Base-by-base conservation (phyloP, 2,329 filamentous ascomycete genomes). In the Fusarium sacchari region DNA sequence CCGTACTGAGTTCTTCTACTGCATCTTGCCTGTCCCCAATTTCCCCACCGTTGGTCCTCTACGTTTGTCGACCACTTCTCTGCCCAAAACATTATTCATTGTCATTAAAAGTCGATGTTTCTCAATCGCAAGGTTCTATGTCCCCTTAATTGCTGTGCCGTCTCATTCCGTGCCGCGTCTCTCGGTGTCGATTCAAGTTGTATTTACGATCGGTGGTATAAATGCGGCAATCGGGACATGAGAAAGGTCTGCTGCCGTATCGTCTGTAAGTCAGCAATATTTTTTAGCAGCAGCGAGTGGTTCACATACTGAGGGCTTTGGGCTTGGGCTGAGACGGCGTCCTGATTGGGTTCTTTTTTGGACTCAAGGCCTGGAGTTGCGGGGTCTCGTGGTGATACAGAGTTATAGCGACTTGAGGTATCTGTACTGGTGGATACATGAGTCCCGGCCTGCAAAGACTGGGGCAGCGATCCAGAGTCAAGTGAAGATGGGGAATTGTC, bases 311-410 rank as follows among this genome's bases (percentile, higher is more conserved):
- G 18, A 12, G n/a, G 32, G 0, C 13, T 26, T 11, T 52, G 49
- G 13, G 37, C 9, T 22, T 13, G 32, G 17, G 49, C 1, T 26
- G 18, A 2, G 11, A 17, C 1, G 49, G 18, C 13, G 7, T 22
- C n/a, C 2, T 28, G 32, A 0, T 6, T 28, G 5, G 6, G 24
- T 12, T 3, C 3, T 13, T 0, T 22, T 26, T 22, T 4, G 13
- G 17, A 8, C 49, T 5, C 32, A 2, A 13, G 24, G 24, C 18
- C 17, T 9, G 24, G 6, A 6, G 9, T 12, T 22, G 32, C 3
- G 5, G 18, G 32, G 8, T 37, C 9, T 37, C n/a, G 17, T 4
- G 30, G 47, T 34, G 47, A 20, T 20, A 8, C 2, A 5, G 10
- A 37, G 18, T 2, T 17, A 22, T 5, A 22, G 17, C 26, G 32